Percentiles rank a stretch among this genome's conserved stretches.
Conservation (phyloP, 2,329 filamentous ascomycete species). For the Penicillium sp. region DNA sequence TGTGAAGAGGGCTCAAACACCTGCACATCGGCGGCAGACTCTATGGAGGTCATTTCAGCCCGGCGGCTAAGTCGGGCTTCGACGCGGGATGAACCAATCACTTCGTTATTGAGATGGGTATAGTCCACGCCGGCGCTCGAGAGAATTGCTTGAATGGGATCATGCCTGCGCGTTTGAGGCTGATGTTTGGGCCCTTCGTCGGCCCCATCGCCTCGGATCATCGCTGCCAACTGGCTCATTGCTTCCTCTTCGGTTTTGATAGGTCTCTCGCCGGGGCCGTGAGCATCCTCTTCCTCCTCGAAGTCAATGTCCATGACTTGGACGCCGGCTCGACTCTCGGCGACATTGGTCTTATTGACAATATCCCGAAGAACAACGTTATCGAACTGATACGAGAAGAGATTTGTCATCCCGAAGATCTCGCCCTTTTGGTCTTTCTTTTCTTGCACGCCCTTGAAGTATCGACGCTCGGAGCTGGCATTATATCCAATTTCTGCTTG, state of each 20-base stretch:
- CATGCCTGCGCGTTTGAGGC: constrained; percentile 50
- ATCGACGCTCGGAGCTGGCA: constrained; percentile 84
- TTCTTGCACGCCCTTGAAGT: constrained; percentile 92
- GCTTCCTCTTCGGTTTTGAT: constrained; percentile 61
- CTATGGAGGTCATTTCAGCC: constrained; percentile 55
- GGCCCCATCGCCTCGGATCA: constrained; percentile 52
- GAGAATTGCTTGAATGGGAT: constrained; percentile 85
- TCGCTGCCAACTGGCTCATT: constrained; percentile 68
- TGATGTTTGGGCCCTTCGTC: constrained; percentile 17
- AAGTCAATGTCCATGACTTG: constrained; percentile 73
- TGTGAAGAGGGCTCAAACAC: constrained; percentile 32
- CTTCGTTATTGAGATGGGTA: constrained; percentile 93
- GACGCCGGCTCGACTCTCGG: constrained; percentile 84
- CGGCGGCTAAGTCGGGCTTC: constrained; percentile 78
- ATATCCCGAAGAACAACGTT: constrained; percentile 87
- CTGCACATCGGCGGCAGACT: constrained; percentile 31
- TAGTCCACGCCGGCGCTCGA: constrained; percentile 87
- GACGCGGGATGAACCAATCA: constrained; percentile 87
- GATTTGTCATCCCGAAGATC: constrained; percentile 84
- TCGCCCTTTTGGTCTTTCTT: constrained; percentile 80
- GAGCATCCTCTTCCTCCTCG: constrained; percentile 57
- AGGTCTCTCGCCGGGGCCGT: constrained; percentile 41
- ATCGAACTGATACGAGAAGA: constrained; percentile 77
- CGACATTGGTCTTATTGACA: constrained; percentile 96
- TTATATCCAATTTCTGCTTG: constrained; percentile 97